Evolutionary conservation across 371 early-diverging fungal genomes (phyloP).

Genomic region (Ecytonucleospora hepatopenaei): DNA sequence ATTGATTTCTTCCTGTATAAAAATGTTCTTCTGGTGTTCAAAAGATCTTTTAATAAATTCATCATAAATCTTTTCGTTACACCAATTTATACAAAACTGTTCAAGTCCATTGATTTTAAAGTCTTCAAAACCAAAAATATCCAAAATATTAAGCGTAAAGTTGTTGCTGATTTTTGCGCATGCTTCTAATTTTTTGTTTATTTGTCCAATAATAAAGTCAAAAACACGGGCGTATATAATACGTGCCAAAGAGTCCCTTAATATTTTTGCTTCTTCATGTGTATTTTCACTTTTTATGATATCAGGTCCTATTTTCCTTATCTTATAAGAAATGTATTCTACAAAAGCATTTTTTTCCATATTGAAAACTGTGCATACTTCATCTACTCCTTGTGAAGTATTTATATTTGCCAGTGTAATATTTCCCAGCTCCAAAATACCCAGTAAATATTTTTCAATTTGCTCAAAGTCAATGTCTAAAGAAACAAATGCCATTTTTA

Average conservation of each 20-base stretch:
- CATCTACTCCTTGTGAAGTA: constrained; percentile 2
- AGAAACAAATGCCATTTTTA: constrained; percentile 57
- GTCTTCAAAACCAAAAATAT: constrained; percentile 66
- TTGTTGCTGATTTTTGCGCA: neutral
- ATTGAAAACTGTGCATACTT: constrained; percentile 2
- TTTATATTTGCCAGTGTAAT: constrained; percentile 3
- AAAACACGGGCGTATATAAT: constrained; percentile 54
- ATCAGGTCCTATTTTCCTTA: constrained; percentile 61
- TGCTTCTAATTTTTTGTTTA: constrained; percentile 23
- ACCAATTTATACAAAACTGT: constrained; percentile 61
- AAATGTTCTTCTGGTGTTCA: constrained; percentile 70
- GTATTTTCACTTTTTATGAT: constrained; percentile 62
- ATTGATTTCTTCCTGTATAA: constrained; percentile 58
- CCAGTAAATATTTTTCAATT: constrained; percentile 61
- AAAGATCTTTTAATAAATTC: constrained; percentile 76
- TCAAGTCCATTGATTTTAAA: constrained; percentile 58
- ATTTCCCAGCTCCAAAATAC: constrained; percentile 40
- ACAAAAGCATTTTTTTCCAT: constrained; percentile 28
- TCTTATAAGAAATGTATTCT: constrained; percentile 34
- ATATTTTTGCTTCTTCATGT: constrained; percentile 19
- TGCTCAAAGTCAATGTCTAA: constrained; percentile 64
- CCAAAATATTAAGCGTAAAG: constrained; percentile 58
- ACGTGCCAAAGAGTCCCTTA: constrained; percentile 69
- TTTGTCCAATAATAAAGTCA: constrained; percentile 31
- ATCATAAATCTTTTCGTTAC: constrained; percentile 62